Evolutionary conservation across 352 stramenopile genomes (phyloP).

Genomic region (Phytophthora constricta): DNA sequence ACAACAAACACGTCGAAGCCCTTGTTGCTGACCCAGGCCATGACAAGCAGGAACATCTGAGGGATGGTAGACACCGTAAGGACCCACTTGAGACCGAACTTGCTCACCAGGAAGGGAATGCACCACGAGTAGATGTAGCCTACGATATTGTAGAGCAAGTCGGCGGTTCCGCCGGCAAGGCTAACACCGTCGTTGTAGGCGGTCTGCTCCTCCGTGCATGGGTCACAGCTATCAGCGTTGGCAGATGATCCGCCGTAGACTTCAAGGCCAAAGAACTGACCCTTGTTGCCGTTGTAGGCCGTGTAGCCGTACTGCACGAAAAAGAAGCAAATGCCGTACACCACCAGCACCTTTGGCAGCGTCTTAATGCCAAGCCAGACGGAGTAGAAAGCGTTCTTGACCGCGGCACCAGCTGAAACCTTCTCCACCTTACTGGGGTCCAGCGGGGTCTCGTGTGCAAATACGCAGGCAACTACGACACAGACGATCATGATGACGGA

Average conservation of each 20-base stretch:
- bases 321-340: slow-evolving; percentile 41
- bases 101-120: slow-evolving; percentile 45
- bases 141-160: slow-evolving; percentile 42
- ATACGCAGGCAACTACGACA: slow-evolving; percentile 33
- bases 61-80: slow-evolving; percentile 40
- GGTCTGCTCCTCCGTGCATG: slow-evolving; percentile 31
- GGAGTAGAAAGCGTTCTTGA: slow-evolving; percentile 41
- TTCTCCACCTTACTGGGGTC: slow-evolving; percentile 29
- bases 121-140: slow-evolving; percentile 48
- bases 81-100: slow-evolving; percentile 45
- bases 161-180: slow-evolving; percentile 43
- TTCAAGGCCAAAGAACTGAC: slow-evolving; percentile 44
- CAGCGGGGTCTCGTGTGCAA: slow-evolving; percentile 44
- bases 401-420: slow-evolving; percentile 13
- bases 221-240: slow-evolving; percentile 43
- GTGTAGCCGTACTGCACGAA: slow-evolving; percentile 42
- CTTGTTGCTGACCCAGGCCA: slow-evolving; percentile 38
- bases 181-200: slow-evolving; percentile 48
- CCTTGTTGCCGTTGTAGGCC: slow-evolving; percentile 39
- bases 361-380: slow-evolving; percentile 46
- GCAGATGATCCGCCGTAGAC: slow-evolving; percentile 37
- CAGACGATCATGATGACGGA: slow-evolving; percentile 49
- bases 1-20: slow-evolving; percentile 44
- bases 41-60: slow-evolving; percentile 41
- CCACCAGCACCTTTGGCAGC: slow-evolving; percentile 41